Evolutionary conservation across 169 alveolate genomes (phyloP).

Genomic region (Ichthyophthirius multifiliis): DNA sequence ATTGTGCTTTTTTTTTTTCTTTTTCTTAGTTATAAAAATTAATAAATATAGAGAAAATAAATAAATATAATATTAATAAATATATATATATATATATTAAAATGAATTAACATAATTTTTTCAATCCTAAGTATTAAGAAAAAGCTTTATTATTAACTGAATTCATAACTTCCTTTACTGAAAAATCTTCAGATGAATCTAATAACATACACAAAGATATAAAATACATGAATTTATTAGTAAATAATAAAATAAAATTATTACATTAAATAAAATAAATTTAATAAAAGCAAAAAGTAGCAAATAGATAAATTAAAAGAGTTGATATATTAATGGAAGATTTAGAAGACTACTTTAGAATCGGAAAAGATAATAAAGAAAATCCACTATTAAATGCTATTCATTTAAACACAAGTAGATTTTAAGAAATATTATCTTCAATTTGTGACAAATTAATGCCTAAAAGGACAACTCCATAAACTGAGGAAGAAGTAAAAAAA

Average conservation of each 20-base stretch:
- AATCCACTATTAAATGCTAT: constrained; percentile 49
- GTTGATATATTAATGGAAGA: constrained; percentile 72
- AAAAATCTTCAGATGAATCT: neutral
- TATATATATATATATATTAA: too few relatives aligned
- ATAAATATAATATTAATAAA: too few relatives aligned
- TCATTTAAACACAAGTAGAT: constrained; percentile 62
- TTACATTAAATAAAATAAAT: neutral
- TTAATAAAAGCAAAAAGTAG: constrained; percentile 51
- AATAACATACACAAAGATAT: constrained; percentile 51
- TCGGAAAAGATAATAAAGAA: constrained; percentile 52
- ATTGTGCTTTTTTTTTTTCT: too few relatives aligned
- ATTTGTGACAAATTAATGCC: constrained; percentile 67
- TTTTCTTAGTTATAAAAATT: too few relatives aligned
- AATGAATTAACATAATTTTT: neutral
- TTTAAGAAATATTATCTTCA: constrained; percentile 48
- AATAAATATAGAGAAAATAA: too few relatives aligned
- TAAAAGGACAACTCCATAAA: constrained; percentile 23
- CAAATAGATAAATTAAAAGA: constrained; percentile 39
- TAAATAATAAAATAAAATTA: neutral
- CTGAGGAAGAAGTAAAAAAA: constrained; percentile 31
- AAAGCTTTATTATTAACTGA: neutral
- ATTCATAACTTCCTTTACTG: neutral
- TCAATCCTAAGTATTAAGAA: neutral
- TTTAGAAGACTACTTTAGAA: constrained; percentile 58
- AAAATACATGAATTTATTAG: constrained; percentile 50